phyloP scores from a whole-genome alignment of 371 early-diverging fungal genomes.

The Mortierella sp. region DNA sequence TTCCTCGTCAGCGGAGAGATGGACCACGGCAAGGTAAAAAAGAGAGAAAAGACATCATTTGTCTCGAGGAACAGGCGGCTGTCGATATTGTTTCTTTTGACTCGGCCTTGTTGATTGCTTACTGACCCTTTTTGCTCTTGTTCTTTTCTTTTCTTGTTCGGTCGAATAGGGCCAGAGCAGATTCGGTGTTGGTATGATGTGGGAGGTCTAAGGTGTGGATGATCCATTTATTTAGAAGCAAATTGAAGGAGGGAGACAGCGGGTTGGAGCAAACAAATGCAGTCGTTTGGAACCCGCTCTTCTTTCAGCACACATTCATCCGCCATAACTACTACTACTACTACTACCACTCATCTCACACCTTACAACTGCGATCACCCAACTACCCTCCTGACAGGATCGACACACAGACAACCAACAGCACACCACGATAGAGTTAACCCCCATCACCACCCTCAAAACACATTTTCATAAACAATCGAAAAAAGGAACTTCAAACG shows the following conservation, averaged over 20 bases:
- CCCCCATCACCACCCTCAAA: background rate
- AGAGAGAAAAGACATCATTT: slow-evolving; percentile 66
- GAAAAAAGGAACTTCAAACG: no score
- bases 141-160: background rate
- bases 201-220: slow-evolving; percentile 72
- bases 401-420: background rate
- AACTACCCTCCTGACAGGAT: background rate
- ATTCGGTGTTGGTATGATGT: slow-evolving; percentile 85
- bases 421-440: slow-evolving; percentile 8
- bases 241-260: background rate
- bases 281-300: no score
- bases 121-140: background rate
- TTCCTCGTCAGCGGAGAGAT: slow-evolving; percentile 95
- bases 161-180: slow-evolving; percentile 76
- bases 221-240: slow-evolving; percentile 1
- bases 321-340: no score
- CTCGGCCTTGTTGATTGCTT: slow-evolving; percentile 32
- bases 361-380: no score
- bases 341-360: no score
- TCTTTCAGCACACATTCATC: background rate
- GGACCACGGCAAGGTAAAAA: slow-evolving; percentile 90
- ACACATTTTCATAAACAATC: slow-evolving; percentile 4
- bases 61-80: slow-evolving; percentile 32
- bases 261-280: background rate
- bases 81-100: slow-evolving; percentile 59